phyloP scores from a whole-genome alignment of 768 basidiomycete species.

The Strobilomyces confusus region DNA sequence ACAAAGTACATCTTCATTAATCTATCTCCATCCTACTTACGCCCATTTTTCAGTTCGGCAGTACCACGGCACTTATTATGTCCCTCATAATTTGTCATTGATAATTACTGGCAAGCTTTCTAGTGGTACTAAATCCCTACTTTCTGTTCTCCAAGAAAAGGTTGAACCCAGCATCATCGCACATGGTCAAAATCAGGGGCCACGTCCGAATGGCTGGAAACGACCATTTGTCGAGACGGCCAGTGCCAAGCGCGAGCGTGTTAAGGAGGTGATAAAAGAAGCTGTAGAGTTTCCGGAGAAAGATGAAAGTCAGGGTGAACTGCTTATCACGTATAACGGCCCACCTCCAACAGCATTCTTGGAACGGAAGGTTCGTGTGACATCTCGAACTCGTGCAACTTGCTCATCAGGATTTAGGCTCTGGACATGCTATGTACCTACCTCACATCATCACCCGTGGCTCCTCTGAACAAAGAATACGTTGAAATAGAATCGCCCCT shows the following conservation, averaged over 20 bases:
- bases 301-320: slow-evolving; percentile 92
- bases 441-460: slow-evolving; percentile 78
- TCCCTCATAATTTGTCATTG: slow-evolving; percentile 88
- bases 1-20: slow-evolving; percentile 57
- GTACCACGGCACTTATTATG: slow-evolving; percentile 87
- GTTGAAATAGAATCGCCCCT: slow-evolving; percentile 88
- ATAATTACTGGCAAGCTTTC: slow-evolving; percentile 87
- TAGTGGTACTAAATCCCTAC: slow-evolving; percentile 67
- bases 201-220: slow-evolving; percentile 79
- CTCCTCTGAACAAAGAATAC: slow-evolving; percentile 86
- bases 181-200: slow-evolving; percentile 69
- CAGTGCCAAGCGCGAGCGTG: slow-evolving; percentile 57
- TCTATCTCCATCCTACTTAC: slow-evolving; percentile 14
- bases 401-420: slow-evolving; percentile 46
- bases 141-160: slow-evolving; percentile 75
- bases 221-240: slow-evolving; percentile 90
- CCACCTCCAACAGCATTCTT: slow-evolving; percentile 69
- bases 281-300: slow-evolving; percentile 92
- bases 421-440: slow-evolving; percentile 85
- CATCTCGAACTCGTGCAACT: background rate
- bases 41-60: slow-evolving; percentile 59
- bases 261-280: slow-evolving; percentile 52
- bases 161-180: slow-evolving; percentile 79
- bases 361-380: slow-evolving; percentile 55
- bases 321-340: slow-evolving; percentile 74